Evolutionary conservation across 2,329 filamentous ascomycete species (phyloP), one percentile per base, ranked within the genome.

Genomic region (Gaeumannomyces tritici): DNA sequence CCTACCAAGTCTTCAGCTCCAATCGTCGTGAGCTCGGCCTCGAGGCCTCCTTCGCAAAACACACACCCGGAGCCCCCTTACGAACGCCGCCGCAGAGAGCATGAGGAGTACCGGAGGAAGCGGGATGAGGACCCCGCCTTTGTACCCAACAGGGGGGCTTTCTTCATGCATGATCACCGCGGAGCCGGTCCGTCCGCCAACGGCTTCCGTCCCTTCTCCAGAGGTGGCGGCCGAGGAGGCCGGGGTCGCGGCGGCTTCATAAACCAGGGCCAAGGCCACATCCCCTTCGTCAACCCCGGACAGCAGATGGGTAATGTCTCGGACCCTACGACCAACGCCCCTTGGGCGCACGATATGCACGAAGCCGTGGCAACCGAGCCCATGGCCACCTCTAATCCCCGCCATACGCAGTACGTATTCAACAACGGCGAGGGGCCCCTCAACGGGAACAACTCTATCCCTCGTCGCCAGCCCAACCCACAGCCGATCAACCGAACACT

Each of bases 91-190:
- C 86, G 90, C 66, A 87, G 89, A 68, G 93, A 97, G 71, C 91
- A 96, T 70, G 92, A 96, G 66, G 91, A 96, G 71, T 96, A 96
- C 77, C 87, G 89, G 76, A 91, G 89, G 76, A 90, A 90, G 74
- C 85, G 91, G 68, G 91, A 96, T 72, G 87, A 91, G 69, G 91
- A 96, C 73, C 93, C 93, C 47, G 87, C 93, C 13, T 96, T 96
- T 76, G 93, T 97, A 62, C 93, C 95, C 62, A 97, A 96, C 71
- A 83, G 93, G 67, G 95, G 95, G 64, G 89, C 90, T 65, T 98
- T 98, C 80, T 98, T 97, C 78, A 92, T 98, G 85, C 93, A 98
- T 74, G 95, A 98, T 73, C 91, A 95, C 70, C 85, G 91, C 65
- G 88, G 91, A 68, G 85, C 89, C 62, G 89, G 89, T n/a, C 84